Percentiles rank a stretch among this genome's conserved stretches.
These are phyloP conservation scores for Arthrobotrys musiformis DNA, from an alignment of 2,329 filamentous ascomycete genomes.

Conservation along the genomic window DNA sequence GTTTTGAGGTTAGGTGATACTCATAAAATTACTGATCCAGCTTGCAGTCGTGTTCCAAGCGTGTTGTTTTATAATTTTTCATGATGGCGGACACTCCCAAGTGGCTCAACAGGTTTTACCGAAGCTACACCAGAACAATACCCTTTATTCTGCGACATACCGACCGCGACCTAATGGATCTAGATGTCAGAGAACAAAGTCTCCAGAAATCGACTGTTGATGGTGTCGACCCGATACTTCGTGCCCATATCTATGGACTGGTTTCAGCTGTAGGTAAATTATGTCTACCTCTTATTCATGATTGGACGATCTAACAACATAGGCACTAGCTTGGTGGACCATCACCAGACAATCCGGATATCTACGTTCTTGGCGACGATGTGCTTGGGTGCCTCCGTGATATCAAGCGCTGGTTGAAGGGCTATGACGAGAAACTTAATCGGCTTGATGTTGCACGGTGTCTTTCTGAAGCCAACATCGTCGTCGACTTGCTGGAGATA, in stretches of 20 bases:
- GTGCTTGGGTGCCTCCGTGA: slow-evolving; percentile 91
- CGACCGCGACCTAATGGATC: background rate
- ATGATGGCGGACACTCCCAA: too few species aligned
- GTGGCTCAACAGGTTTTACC: too few species aligned
- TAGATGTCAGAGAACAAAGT: slow-evolving; percentile 60
- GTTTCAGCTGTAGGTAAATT: slow-evolving; percentile 80
- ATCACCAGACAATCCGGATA: slow-evolving; percentile 79
- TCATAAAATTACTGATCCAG: too few species aligned
- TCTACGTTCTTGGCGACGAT: slow-evolving; percentile 91
- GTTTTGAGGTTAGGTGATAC: too few species aligned
- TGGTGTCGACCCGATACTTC: slow-evolving; percentile 88
- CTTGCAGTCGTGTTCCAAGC: too few species aligned
- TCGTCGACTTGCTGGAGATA: slow-evolving; percentile 90
- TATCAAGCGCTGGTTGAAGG: slow-evolving; percentile 91
- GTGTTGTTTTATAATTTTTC: too few species aligned
- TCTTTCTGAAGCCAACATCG: slow-evolving; percentile 89
- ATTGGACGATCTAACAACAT: slow-evolving; percentile 18
- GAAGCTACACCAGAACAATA: too few species aligned
- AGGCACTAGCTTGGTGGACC: slow-evolving; percentile 79
- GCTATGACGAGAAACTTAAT: slow-evolving; percentile 93
- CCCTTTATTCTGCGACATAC: too few species aligned
- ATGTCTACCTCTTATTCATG: slow-evolving; percentile 3
- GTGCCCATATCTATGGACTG: slow-evolving; percentile 91
- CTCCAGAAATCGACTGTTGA: slow-evolving; percentile 61
- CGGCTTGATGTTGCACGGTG: slow-evolving; percentile 95